A percentile compares a stretch with the other conserved stretches of the same genome.
Evolutionary conservation across 202 grass and related monocot species (phyloP).

Genomic region (Hordeum pubiflorum): DNA sequence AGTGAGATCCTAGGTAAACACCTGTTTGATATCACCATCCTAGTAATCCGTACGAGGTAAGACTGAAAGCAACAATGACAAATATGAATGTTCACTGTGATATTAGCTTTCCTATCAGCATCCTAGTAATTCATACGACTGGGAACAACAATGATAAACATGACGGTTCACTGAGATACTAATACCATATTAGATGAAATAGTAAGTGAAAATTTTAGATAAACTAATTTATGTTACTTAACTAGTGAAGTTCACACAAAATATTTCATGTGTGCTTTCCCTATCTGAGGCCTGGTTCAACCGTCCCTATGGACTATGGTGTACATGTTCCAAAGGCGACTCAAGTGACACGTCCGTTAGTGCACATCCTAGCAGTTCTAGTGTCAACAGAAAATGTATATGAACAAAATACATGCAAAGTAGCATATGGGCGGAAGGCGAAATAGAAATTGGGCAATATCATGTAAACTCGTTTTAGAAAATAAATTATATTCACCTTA

Average conservation of each 20-base stretch:
- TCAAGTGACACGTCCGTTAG: background rate
- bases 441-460: background rate
- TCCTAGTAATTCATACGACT: background rate
- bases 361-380: slow-evolving; percentile 3
- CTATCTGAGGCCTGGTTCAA: background rate
- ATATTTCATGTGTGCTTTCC: background rate
- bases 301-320: background rate
- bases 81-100: slow-evolving; percentile 19
- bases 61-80: background rate
- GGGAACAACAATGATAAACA: background rate
- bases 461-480: background rate
- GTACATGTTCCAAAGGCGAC: background rate
- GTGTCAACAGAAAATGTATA: background rate
- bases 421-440: background rate
- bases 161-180: slow-evolving; percentile 27
- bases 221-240: background rate
- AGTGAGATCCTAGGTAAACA: background rate
- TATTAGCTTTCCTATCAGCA: background rate
- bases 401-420: background rate
- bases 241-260: background rate
- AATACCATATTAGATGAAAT: slow-evolving; percentile 9
- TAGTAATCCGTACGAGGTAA: background rate
- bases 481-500: slow-evolving; percentile 40
- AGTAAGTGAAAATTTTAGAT: background rate
- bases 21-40: background rate